phyloP scores from a whole-genome alignment of 805 yeast genomes.

The Wilhelminamyces savonicus region DNA sequence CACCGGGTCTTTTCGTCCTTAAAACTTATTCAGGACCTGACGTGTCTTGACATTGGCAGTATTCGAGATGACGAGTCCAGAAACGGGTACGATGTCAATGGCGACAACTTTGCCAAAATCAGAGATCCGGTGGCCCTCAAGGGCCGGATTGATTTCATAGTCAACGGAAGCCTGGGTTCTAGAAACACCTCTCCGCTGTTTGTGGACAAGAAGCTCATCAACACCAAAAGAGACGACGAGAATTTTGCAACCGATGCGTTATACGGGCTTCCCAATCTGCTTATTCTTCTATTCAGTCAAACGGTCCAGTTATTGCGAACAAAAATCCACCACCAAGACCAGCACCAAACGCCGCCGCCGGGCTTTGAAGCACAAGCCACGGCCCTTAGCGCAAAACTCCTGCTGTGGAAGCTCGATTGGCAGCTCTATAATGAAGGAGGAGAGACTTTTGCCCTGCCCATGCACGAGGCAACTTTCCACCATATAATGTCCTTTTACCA shows the following conservation, averaged over 20 bases:
- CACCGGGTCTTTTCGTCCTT: slow-evolving; percentile 75
- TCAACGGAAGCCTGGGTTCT: slow-evolving; percentile 5
- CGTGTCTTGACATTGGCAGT: slow-evolving; percentile 37
- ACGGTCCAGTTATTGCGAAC: slow-evolving; percentile 62
- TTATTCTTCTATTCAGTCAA: slow-evolving; percentile 65
- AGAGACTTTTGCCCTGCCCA: slow-evolving; percentile 39
- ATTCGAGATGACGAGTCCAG: slow-evolving; percentile 29
- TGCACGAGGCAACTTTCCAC: slow-evolving; percentile 71
- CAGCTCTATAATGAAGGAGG: slow-evolving; percentile 33
- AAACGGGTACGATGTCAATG: slow-evolving; percentile 29
- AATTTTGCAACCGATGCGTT: slow-evolving; percentile 70
- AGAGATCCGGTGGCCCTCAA: slow-evolving; percentile 2
- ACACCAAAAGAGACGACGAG: slow-evolving; percentile 46
- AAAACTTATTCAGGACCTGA: slow-evolving; percentile 72
- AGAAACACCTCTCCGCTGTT: slow-evolving; percentile 30
- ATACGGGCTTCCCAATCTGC: slow-evolving; percentile 79
- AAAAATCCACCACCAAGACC: slow-evolving; percentile 45
- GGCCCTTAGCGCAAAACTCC: slow-evolving; percentile 23
- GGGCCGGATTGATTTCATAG: slow-evolving; percentile 20
- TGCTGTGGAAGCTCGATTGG: slow-evolving; percentile 76
- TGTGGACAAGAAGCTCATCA: slow-evolving; percentile 36
- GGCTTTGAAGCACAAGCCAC: slow-evolving; percentile 24
- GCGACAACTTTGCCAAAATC: slow-evolving; percentile 20
- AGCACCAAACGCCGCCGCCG: slow-evolving; percentile 22
- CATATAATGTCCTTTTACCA: slow-evolving; percentile 77